These are phyloP conservation scores for Colletotrichum sp. DNA, from an alignment of 2,329 filamentous ascomycete species.

Conservation along the genomic window DNA sequence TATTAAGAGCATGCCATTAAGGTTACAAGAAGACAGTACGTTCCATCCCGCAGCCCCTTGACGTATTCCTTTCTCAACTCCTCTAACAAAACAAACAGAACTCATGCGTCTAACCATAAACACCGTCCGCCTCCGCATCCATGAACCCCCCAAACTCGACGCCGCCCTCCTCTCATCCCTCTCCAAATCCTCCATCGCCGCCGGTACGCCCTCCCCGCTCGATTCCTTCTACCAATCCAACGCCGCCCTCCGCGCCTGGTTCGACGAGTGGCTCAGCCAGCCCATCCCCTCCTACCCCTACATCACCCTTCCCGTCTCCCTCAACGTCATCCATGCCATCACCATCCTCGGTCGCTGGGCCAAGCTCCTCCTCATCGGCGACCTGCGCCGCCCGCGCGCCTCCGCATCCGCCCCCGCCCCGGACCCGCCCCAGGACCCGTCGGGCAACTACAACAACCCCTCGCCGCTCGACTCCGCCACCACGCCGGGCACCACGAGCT, in stretches of 20 bases:
- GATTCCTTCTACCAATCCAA: slow-evolving; percentile 56
- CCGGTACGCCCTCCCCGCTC: slow-evolving; percentile 44
- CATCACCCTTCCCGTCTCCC: slow-evolving; percentile 49
- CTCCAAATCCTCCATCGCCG: slow-evolving; percentile 46
- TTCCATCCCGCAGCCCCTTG: background rate
- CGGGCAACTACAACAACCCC: background rate
- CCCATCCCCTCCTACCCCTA: slow-evolving; percentile 47
- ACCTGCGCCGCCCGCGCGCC: background rate
- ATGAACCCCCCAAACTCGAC: slow-evolving; percentile 52
- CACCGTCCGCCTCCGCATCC: slow-evolving; percentile 46
- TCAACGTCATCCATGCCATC: slow-evolving; percentile 53
- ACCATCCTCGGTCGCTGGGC: slow-evolving; percentile 57
- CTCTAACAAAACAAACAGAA: background rate
- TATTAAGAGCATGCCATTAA: slow-evolving; percentile 35
- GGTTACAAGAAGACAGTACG: slow-evolving; percentile 44
- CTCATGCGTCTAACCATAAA: slow-evolving; percentile 36
- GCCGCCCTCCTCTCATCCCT: slow-evolving; percentile 43
- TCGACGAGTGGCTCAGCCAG: slow-evolving; percentile 52
- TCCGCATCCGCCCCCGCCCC: background rate
- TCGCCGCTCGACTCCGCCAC: background rate
- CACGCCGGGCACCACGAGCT: background rate
- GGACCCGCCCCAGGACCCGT: background rate
- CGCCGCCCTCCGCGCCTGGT: slow-evolving; percentile 51
- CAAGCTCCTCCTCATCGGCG: slow-evolving; percentile 40
- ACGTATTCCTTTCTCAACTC: background rate